Conservation (phyloP, 805 yeast genomes). For the Lipomyces yamanashiensis region DNA sequence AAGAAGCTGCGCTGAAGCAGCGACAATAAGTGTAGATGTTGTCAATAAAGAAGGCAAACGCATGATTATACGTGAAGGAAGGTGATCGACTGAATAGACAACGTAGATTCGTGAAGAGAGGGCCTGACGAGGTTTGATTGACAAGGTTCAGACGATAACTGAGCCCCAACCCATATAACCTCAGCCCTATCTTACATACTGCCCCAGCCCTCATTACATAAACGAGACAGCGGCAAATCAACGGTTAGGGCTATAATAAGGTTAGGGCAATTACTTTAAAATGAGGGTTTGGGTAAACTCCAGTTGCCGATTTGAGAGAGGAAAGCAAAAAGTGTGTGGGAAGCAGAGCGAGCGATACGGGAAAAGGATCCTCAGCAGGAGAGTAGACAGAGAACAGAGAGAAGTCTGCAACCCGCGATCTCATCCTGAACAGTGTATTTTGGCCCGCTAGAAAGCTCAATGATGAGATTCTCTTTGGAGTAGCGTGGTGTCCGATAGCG, state of each 20-base stretch:
- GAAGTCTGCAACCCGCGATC: no score
- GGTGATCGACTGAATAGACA: background rate
- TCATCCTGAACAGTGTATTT: no score
- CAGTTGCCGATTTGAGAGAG: background rate
- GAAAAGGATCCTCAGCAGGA: no score
- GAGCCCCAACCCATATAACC: slow-evolving; percentile 2
- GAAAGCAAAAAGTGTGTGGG: no score
- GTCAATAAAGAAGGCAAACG: slow-evolving; percentile 6
- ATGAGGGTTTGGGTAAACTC: background rate
- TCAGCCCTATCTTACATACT: background rate
- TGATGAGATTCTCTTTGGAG: no score
- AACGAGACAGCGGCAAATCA: slow-evolving; percentile 7
- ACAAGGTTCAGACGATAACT: background rate
- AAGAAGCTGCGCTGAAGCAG: slow-evolving; percentile 30
- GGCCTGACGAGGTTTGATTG: background rate
- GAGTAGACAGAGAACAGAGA: no score
- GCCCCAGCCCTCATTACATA: background rate
- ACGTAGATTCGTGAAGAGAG: background rate
- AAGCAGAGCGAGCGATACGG: no score
- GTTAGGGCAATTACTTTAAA: background rate
- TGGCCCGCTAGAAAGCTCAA: no score
- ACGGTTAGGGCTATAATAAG: slow-evolving; percentile 5
- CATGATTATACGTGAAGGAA: background rate
- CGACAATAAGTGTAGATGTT: background rate
- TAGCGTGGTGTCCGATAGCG: no score